Evolutionary conservation across 2,329 filamentous ascomycete species (phyloP).

Genomic region (Exophiala dermatitidis): DNA sequence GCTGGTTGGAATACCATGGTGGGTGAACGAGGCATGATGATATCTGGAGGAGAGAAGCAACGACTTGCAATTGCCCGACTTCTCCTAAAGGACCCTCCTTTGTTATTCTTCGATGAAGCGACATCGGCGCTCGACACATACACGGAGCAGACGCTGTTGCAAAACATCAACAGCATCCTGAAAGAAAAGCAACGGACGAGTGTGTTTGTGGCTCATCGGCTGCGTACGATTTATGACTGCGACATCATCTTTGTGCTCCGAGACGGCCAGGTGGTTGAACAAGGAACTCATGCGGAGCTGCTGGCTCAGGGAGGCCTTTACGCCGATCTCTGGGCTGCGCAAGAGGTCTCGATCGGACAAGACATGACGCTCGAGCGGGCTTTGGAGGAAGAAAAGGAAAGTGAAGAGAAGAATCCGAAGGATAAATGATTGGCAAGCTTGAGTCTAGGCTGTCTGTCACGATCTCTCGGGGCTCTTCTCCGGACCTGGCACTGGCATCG

Average conservation of each 20-base stretch:
- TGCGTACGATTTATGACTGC: slow-evolving; percentile 89
- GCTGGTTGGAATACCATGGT: slow-evolving; percentile 82
- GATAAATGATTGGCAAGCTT: background rate
- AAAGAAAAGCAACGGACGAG: slow-evolving; percentile 83
- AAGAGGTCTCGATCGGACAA: slow-evolving; percentile 50
- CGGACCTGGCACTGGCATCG: background rate
- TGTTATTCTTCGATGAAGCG: slow-evolving; percentile 83
- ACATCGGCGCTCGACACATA: slow-evolving; percentile 83
- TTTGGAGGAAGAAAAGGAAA: slow-evolving; percentile 31
- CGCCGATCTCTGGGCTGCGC: slow-evolving; percentile 72
- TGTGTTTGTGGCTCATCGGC: slow-evolving; percentile 86
- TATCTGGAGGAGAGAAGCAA: slow-evolving; percentile 86
- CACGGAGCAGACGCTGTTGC: slow-evolving; percentile 78
- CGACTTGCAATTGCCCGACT: slow-evolving; percentile 81
- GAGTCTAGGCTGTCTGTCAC: background rate
- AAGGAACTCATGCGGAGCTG: slow-evolving; percentile 77
- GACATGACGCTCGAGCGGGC: slow-evolving; percentile 38
- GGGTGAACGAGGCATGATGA: slow-evolving; percentile 74
- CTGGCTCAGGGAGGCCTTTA: slow-evolving; percentile 71
- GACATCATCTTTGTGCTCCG: slow-evolving; percentile 88
- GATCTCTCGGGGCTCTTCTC: background rate
- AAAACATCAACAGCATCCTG: slow-evolving; percentile 87
- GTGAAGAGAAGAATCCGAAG: slow-evolving; percentile 8
- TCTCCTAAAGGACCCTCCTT: slow-evolving; percentile 73
- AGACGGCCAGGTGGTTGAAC: slow-evolving; percentile 77